A percentile compares a stretch with the other conserved stretches of the same genome.
Conservation (phyloP, 108 stramenopile genomes). For the Nitzschia sp. region DNA sequence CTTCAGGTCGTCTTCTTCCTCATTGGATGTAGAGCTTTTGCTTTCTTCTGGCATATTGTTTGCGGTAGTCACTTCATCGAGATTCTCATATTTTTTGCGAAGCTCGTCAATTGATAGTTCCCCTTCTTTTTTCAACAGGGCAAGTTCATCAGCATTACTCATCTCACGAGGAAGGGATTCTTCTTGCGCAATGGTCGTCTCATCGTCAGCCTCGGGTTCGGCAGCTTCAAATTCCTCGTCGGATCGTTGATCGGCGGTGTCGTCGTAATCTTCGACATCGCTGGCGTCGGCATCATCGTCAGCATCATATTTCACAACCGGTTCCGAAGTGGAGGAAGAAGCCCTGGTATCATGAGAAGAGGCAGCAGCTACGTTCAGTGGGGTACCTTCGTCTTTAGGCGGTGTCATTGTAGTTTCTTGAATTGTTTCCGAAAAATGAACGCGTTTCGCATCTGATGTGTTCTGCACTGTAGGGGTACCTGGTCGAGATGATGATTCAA, state of each 20-base stretch:
- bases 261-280: slow-evolving; percentile 54
- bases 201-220: slow-evolving; percentile 61
- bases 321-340: neutral
- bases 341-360: neutral
- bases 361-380: neutral
- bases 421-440: neutral
- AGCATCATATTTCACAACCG: slow-evolving; percentile 36
- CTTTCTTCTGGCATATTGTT: neutral
- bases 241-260: slow-evolving; percentile 15
- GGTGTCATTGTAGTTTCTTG: neutral
- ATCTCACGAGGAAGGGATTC: slow-evolving; percentile 65
- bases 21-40: neutral
- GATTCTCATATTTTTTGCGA: slow-evolving; percentile 47
- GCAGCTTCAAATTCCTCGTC: slow-evolving; percentile 42
- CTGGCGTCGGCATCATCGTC: slow-evolving; percentile 65
- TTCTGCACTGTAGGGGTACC: neutral
- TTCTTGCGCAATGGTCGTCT: slow-evolving; percentile 69
- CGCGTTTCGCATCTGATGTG: neutral
- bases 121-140: slow-evolving; percentile 49
- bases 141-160: slow-evolving; percentile 59
- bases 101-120: slow-evolving; percentile 77
- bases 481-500: neutral
- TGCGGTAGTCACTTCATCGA: neutral
- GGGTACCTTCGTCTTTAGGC: neutral
- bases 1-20: neutral